A percentile compares a stretch with the other conserved stretches of the same genome.
phyloP scores from a whole-genome alignment of 305 asterid genomes.

The Fraxinus xanthoxyloides region DNA sequence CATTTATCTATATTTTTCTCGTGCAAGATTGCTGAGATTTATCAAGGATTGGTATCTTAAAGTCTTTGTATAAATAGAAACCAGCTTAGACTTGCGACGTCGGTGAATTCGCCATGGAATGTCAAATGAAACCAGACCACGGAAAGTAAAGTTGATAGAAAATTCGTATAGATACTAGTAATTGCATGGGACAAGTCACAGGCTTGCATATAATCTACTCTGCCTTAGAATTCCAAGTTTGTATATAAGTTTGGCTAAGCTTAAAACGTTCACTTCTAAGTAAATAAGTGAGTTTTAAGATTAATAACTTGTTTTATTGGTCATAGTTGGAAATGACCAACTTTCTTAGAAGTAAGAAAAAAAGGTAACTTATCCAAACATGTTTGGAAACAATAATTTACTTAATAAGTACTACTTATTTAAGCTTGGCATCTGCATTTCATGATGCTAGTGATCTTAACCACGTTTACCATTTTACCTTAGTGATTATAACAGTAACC shows the following conservation, averaged over 20 bases:
- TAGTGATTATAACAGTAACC: neutral
- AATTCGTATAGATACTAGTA: neutral
- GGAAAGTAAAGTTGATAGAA: neutral
- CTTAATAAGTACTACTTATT: neutral
- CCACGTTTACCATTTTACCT: neutral
- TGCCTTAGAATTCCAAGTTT: neutral
- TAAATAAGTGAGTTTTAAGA: neutral
- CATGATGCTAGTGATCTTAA: neutral
- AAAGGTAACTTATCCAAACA: neutral
- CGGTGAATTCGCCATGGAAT: neutral
- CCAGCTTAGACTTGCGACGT: neutral
- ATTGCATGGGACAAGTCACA: neutral
- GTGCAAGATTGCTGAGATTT: neutral
- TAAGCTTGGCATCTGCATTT: neutral
- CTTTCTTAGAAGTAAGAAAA: neutral
- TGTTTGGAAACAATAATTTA: neutral
- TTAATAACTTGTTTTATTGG: neutral
- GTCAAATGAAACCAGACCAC: neutral
- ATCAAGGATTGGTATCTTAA: neutral
- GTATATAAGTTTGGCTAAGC: neutral
- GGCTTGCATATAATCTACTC: neutral
- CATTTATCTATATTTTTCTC: neutral
- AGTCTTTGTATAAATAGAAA: neutral
- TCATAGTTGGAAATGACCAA: neutral
- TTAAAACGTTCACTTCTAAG: neutral